Base-by-base conservation (phyloP, 371 early-diverging fungal genomes). In the Funneliformis caledonium region DNA sequence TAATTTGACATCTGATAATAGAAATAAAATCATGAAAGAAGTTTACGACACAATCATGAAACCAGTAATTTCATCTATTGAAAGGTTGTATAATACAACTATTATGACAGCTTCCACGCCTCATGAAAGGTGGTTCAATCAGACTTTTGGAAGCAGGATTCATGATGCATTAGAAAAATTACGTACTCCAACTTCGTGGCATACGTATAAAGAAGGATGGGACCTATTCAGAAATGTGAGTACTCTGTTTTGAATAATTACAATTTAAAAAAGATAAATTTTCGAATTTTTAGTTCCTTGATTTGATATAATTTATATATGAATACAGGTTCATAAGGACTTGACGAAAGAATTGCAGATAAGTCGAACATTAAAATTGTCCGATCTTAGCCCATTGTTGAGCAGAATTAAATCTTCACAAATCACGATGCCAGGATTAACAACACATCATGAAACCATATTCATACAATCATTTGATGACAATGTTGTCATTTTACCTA, bases 81-180 rank as follows among this genome's bases (percentile, higher is more conserved):
- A 92, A 47, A 89, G 88, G 19, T 81, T 93, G 59, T 76, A 83
- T 33, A 84, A 85, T 5, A 82, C 85, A 2, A 88, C 91, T 1
- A 65, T 45, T 11, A 83, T 79, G 0, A 72, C 70, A 37, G 81
- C 84, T 1, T 83, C 85, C 2, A 92, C 94, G 8, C 85, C 86
- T 1, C 94, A 94, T 82, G 95, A 95, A 82, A 82, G 86, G 26
- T 89, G 91, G 92, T 95, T 95, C 80, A 73, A 82, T 12, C 81
- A 88, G 2, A 87, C 84, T 0, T 95, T 87, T 84, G 89, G 89
- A 2, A 83, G 83, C 4, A 85, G 85, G 5, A 90, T 95, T 19
- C 81, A 75, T 2, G 81, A 82, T 4, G 93, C 94, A 0, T 83
- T 91, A 47, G 82, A 83, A 0, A 48, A 81, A 16, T 83, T 96